Evolutionary conservation across 768 basidiomycete species (phyloP), one percentile per base, ranked within the genome.

Genomic region (Lactifluus subvellereus): DNA sequence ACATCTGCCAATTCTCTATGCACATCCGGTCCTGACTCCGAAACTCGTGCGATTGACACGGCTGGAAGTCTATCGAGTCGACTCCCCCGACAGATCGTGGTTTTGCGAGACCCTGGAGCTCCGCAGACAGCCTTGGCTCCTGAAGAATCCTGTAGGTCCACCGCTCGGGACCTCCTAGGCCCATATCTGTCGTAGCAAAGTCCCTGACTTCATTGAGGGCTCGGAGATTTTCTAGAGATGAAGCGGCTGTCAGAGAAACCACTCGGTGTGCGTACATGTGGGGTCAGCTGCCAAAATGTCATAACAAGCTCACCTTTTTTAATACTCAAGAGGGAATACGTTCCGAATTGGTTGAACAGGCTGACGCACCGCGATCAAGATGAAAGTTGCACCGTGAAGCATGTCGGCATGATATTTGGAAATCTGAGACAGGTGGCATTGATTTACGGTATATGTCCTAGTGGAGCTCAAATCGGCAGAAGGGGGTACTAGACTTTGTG

Each of bases 121-220:
- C 78, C 11, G 70, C 59, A 22, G 77, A 71, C 30, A 84, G 65
- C 5, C 63, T 69, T 11, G 73, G 74, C 61, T 82, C 79, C 16
- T 73, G 56, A 30, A 84, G 75, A 32, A 77, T 68, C 18, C 78
- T 80, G 69, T 83, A 85, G 3, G 82, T 79, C 83, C 83, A 84
- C 40, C 77, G 77, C 38, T 78, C 77, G 57, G 72, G 74, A 37
- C 81, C 82, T 8, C 79, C 76, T 50, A 76, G 77, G 65, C 82
- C 82, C 69, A 84, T 78, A 70, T 84, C 81, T 6, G 83, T 84
- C 20, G 72, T 74, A 16, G 73, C 74, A 66, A 83, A 83, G 67
- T 82, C 71, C 66, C 77, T 79, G 55, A 83, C 83, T 68, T 84
- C 82, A 43, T 79, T 75, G 60, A 84, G 71, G 8, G 82, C 81